phyloP scores from a whole-genome alignment of 345 rosid genomes.

The Boechera retrofracta region DNA sequence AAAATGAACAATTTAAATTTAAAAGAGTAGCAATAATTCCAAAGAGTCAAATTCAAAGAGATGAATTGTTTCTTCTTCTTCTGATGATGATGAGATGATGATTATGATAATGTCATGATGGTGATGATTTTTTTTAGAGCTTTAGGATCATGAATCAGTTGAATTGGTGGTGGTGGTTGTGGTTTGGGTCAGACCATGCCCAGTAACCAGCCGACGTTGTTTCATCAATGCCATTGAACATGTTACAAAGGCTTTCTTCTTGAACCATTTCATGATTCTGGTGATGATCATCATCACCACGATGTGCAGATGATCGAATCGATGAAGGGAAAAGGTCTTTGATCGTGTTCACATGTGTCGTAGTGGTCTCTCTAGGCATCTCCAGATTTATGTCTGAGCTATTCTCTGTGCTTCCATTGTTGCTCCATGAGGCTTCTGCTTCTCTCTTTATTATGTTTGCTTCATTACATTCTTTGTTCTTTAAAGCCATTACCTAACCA shows the following conservation, averaged over 20 bases:
- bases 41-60: slow-evolving; percentile 31
- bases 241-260: slow-evolving; percentile 64
- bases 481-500: slow-evolving; percentile 56
- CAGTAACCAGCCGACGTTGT: slow-evolving; percentile 64
- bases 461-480: slow-evolving; percentile 56
- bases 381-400: slow-evolving; percentile 63
- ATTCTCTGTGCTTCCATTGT: slow-evolving; percentile 61
- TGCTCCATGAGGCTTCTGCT: slow-evolving; percentile 73
- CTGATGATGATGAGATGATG: not conserved
- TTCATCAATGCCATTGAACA: slow-evolving; percentile 75
- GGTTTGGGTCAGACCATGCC: slow-evolving; percentile 71
- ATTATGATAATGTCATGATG: slow-evolving; percentile 18
- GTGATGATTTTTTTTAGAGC: slow-evolving; percentile 11
- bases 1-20: slow-evolving; percentile 5
- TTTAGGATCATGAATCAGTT: slow-evolving; percentile 24
- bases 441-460: slow-evolving; percentile 55
- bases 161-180: slow-evolving; percentile 46
- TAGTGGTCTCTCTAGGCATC: slow-evolving; percentile 39
- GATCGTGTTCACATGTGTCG: slow-evolving; percentile 49
- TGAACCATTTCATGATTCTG: slow-evolving; percentile 58
- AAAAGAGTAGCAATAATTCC: slow-evolving; percentile 29
- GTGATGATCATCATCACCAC: slow-evolving; percentile 49
- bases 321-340: slow-evolving; percentile 61
- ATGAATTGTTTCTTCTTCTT: slow-evolving; percentile 13
- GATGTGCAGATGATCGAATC: slow-evolving; percentile 50